phyloP scores from a whole-genome alignment of 148 eudicot genomes.

The Camellia granthamiana region DNA sequence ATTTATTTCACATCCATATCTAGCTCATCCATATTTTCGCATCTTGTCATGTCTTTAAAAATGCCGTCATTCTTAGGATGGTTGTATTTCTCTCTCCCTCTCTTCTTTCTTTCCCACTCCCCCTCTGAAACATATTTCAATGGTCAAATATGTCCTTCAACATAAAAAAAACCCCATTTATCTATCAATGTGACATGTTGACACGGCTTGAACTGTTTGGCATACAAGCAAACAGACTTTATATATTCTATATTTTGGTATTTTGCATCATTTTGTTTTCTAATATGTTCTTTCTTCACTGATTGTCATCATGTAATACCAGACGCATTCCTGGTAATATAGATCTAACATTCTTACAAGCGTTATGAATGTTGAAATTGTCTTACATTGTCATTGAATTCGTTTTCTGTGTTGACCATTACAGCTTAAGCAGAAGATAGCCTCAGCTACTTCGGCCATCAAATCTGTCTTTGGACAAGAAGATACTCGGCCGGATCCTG shows the following conservation, averaged over 20 bases:
- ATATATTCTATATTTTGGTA: neutral
- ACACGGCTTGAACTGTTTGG: neutral
- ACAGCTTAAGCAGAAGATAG: constrained; percentile 88
- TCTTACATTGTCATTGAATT: neutral
- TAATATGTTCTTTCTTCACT: neutral
- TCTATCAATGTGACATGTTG: neutral
- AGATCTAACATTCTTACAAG: neutral
- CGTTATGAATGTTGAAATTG: neutral
- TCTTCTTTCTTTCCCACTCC: too few species aligned
- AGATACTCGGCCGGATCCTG: constrained; percentile 49
- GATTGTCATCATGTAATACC: neutral
- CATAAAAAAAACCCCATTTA: neutral
- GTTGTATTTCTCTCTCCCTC: too few species aligned
- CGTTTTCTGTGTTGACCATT: constrained; percentile 11
- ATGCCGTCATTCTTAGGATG: too few species aligned
- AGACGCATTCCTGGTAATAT: neutral
- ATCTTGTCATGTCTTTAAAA: neutral
- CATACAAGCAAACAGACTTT: neutral
- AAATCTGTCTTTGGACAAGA: constrained; percentile 94
- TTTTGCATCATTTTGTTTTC: neutral
- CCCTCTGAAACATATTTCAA: too few species aligned
- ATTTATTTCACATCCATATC: too few species aligned
- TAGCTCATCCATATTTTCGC: neutral
- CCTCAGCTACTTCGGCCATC: constrained; percentile 93
- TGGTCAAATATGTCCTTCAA: too few species aligned